A percentile compares a stretch with the other conserved stretches of the same genome.
phyloP scores from a whole-genome alignment of 2,329 filamentous ascomycete genomes.

The Pseudogymnoascus sp. region DNA sequence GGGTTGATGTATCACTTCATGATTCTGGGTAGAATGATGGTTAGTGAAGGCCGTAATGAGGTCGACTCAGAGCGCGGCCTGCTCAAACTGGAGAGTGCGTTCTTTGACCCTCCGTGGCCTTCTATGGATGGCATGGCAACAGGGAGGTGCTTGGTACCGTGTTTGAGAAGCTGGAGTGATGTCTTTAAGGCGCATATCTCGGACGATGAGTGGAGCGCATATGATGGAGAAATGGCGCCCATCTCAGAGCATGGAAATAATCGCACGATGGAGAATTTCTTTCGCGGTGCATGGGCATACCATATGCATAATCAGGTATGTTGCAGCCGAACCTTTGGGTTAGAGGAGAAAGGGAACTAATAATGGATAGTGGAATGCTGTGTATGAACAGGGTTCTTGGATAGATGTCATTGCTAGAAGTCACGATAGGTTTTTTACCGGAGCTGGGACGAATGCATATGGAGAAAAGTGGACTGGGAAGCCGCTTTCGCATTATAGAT shows the following conservation, averaged over 20 bases:
- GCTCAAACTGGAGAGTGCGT: neutral
- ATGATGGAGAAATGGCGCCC: neutral
- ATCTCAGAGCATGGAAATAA: neutral
- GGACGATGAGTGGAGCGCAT: neutral
- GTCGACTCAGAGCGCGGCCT: neutral
- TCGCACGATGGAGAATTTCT: conserved; percentile 1
- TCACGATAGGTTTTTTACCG: neutral
- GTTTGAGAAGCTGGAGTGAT: neutral
- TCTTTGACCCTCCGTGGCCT: neutral
- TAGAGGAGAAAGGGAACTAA: neutral
- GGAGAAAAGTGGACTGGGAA: neutral
- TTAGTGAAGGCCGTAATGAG: neutral
- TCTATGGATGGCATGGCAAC: neutral
- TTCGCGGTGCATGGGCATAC: neutral
- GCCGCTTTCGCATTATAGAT: neutral
- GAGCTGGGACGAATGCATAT: conserved; percentile 1
- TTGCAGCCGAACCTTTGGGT: neutral
- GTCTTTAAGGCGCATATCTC: conserved; percentile 1
- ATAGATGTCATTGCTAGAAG: conserved; percentile 1
- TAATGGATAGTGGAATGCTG: neutral
- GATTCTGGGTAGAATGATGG: neutral
- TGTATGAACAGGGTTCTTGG: neutral
- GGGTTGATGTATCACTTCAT: neutral
- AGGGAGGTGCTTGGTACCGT: neutral
- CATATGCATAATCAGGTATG: conserved; percentile 7